Evolutionary conservation across 1,284 basidiomycete species (phyloP), one percentile per base, ranked within the genome.

Genomic region (Ganoderma boninense): DNA sequence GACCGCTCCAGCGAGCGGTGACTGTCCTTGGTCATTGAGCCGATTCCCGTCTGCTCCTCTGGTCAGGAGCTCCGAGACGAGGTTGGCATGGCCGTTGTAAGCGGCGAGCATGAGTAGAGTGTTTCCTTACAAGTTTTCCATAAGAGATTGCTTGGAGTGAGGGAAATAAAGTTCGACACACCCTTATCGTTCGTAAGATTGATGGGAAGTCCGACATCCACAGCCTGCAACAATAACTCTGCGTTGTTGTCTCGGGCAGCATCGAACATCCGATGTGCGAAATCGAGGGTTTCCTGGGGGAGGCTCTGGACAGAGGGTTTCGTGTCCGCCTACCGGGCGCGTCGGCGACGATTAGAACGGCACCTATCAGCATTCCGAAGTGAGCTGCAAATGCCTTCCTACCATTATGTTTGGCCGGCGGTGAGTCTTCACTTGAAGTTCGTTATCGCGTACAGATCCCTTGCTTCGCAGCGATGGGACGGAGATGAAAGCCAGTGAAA

Each of bases 31-130:
- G 72, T 93, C 93, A 79, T 97, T 97, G 49, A 90, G 77, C 26
- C 89, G 85, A 77, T 96, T 90, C 0, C 89, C 86, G 78, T 95
- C 92, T 49, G 88, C 92, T 1, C 88, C 87, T 38, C 86, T 84
- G 7, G 79, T 73, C 52, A 94, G 78, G 32, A 95, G 84, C 10
- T 83, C 83, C 54, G 81, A 80, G 0, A 90, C 85, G 23, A 93
- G 87, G 1, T 85, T 82, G 0, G 82, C 78, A 73, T 95, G 93
- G 0, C 94, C 94, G 56, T 91, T 89, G 79, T 96, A 96, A 3
- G 93, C 87, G 2, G 93, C 91, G 54, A 96, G 87, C 94, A 96
- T 96, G 69, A 96, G 84, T 7, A 95, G 83, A 4, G 92, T 92
- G 78, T 95, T 94, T 23, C 93, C 93, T 89, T 74, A 52, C 23